Conservation (phyloP, 192 early-diverging fungal genomes). For the Coemansia sp. region DNA sequence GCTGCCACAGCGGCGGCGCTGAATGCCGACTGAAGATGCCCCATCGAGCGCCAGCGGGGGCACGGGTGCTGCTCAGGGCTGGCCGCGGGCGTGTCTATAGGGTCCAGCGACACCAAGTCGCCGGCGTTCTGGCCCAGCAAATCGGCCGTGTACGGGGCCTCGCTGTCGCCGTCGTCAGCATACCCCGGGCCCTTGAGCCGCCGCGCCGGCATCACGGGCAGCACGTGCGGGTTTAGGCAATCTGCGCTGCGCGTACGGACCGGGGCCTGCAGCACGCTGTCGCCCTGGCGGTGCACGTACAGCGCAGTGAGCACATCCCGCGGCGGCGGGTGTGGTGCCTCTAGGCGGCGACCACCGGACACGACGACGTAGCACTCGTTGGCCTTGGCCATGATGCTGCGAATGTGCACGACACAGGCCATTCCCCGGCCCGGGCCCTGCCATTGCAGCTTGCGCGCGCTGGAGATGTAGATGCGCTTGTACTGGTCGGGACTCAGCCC, state of each 20-base stretch:
- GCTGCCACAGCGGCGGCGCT: background rate
- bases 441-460: conserved; percentile 44
- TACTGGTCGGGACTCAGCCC: conserved; percentile 30
- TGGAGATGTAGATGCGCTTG: conserved; percentile 25
- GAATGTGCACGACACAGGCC: conserved; percentile 32
- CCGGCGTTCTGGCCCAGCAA: conserved; percentile 19
- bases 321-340: conserved; percentile 6
- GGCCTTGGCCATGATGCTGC: conserved; percentile 35
- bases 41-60: background rate
- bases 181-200: too few species aligned
- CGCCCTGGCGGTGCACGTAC: conserved; percentile 3
- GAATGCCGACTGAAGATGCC: background rate
- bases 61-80: background rate
- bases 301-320: conserved; percentile 16
- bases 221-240: too few species aligned
- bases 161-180: too few species aligned
- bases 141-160: conserved; percentile 6
- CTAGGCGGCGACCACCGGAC: conserved; percentile 26
- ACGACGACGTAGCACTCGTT: conserved; percentile 25
- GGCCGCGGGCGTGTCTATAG: background rate
- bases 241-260: too few species aligned
- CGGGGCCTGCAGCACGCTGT: background rate
- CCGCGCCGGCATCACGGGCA: too few species aligned
- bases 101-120: conserved; percentile 37
- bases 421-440: conserved; percentile 17